Base-by-base conservation (phyloP, 2,329 filamentous ascomycete species). In the Lecanoromycetidae sp. region DNA sequence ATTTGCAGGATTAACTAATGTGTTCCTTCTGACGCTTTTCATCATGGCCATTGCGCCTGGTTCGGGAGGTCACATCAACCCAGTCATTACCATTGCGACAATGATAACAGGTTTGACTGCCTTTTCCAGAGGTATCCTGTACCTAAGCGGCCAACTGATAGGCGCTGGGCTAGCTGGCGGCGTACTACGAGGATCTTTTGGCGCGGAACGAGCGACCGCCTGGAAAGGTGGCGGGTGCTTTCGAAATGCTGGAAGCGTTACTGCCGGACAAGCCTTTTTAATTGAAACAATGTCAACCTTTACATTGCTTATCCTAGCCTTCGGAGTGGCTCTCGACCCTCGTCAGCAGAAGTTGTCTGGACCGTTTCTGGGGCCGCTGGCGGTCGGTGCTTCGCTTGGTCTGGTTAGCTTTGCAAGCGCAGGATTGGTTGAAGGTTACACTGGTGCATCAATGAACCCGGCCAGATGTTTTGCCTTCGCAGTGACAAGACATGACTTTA, bases 21-120 rank as follows among this genome's bases (percentile, higher is more conserved):
- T 39, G n/a, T 50, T 50, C 25, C 48, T 47, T 15, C 33, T 50
- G 36, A 43, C 43, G 26, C 30, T 47, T 15, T 47, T 47, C 38
- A 51, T 40, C 25, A 42, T 51, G 23, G 44, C 44, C 13, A 29
- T 37, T 33, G 48, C 41, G 10, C 44, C 48, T 34, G 48, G 44
- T 15, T 51, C 48, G 5, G 48, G 33, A 33, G 44, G 39, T 27
- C 35, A 48, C 26, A 35, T 51, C 34, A 51, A 48, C 12, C 48
- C 48, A 1, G 6, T 46, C 10, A 44, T 51, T 13, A 51, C 44
- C 20, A 47, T 51, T 26, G 39, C 48, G 20, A 48, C 48, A 20
- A 34, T 39, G 33, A 39, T 34, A 10, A 43, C 27, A 7, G 44
- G 44, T 29, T 39, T 47, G 26, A 48, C 44, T 7, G 44, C 38